Evolutionary conservation across 2,329 filamentous ascomycete species (phyloP).

Genomic region (Xylaria arbuscula): DNA sequence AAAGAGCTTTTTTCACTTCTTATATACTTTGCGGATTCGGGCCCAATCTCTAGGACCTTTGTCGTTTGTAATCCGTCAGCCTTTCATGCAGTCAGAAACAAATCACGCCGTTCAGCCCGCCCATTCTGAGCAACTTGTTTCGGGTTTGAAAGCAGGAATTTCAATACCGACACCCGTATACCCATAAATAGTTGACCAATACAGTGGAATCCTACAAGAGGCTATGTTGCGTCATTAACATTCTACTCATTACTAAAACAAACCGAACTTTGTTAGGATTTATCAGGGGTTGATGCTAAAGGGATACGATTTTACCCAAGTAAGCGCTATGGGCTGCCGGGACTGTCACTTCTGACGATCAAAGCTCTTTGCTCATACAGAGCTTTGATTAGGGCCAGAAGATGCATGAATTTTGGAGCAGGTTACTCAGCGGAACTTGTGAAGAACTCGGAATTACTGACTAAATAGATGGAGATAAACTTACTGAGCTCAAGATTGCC

Average conservation of each 20-base stretch:
- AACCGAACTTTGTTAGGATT: not conserved
- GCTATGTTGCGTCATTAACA: not conserved
- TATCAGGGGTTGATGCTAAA: not conserved
- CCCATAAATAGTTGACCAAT: not conserved
- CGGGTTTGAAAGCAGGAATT: not conserved
- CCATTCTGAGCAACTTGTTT: not conserved
- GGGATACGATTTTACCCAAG: not conserved
- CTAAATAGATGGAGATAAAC: too few relatives aligned
- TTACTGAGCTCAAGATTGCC: too few relatives aligned
- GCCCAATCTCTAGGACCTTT: not conserved
- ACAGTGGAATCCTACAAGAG: not conserved
- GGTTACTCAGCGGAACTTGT: too few relatives aligned
- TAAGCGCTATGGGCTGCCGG: not conserved
- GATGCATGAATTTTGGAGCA: too few relatives aligned
- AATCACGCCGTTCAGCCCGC: not conserved
- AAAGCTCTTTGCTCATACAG: too few relatives aligned
- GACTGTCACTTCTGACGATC: too few relatives aligned
- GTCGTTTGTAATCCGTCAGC: not conserved
- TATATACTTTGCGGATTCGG: not conserved
- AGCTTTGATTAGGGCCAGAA: too few relatives aligned
- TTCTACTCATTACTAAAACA: not conserved
- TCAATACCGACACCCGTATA: not conserved
- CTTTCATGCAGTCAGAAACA: not conserved
- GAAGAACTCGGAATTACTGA: too few relatives aligned
- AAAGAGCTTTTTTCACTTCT: not conserved